Base-by-base conservation (phyloP, 1,139 yeast genomes). In the Debaryomyces fabryi region DNA sequence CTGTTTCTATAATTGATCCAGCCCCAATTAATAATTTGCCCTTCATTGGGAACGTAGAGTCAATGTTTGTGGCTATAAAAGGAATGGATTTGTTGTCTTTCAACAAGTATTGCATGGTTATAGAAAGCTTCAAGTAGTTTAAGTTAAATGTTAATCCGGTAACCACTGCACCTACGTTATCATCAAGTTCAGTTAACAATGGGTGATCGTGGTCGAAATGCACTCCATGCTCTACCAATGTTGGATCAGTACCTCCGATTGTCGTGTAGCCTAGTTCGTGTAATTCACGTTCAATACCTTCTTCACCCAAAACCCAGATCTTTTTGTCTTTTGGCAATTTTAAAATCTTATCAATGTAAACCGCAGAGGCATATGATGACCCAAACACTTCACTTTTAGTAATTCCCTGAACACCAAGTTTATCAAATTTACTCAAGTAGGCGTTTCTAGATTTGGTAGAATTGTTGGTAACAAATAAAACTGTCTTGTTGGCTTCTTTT, bases 31-130 rank as follows among this genome's bases (percentile, higher is more conserved):
- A 76, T 46, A 88, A 79, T 57, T 82, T 78, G 1, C 96, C 97
- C 64, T 88, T 86, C 49, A 88, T 82, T 4, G 99, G 99, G 73
- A 85, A 93, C 0, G 99, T 93, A 1, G 96, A 87, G 65, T 93
- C 99, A 42, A 88, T 87, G 65, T 93, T 93, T n/a, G 99, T 93
- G 25, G 97, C 98, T 55, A 95, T 76, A 65, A 91, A 93, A 34
- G 87, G 81, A 5, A 90, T 76, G 2, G 81, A 74, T 45, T 86
- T 84, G 55, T 86, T 78, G 54, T 79, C 80, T 49, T 74, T 69
- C 48, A 75, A 59, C 46, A 93, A 74, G 59, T 93, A 92, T 60
- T 89, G 91, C 72, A 92, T 76, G 3, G 97, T 89, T 30, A 84
- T 74, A 2, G 96, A 87, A 46, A 91, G 71, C 67, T 90, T 88